Evolutionary conservation across 139 green algal species (phyloP).

Genomic region (Nannochloris sp.): DNA sequence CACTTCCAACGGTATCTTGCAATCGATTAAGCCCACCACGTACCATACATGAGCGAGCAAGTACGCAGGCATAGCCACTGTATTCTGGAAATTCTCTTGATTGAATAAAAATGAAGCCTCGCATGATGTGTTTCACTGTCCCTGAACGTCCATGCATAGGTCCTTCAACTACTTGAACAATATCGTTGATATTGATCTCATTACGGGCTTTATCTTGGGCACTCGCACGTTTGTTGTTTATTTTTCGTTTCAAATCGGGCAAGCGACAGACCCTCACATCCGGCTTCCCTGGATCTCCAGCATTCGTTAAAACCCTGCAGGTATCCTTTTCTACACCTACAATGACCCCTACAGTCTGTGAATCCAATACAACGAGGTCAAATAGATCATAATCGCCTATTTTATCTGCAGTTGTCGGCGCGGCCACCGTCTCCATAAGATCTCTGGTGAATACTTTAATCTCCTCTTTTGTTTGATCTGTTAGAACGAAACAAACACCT

Average conservation of each 20-base stretch:
- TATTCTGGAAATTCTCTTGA: slow-evolving; percentile 41
- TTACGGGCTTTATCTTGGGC: slow-evolving; percentile 39
- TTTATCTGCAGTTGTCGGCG: slow-evolving; percentile 36
- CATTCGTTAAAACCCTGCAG: slow-evolving; percentile 50
- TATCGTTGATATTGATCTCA: slow-evolving; percentile 20
- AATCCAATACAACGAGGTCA: slow-evolving; percentile 85
- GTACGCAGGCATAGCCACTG: slow-evolving; percentile 56
- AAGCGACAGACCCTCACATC: slow-evolving; percentile 64
- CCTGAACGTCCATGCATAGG: slow-evolving; percentile 40
- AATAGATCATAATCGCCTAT: slow-evolving; percentile 88
- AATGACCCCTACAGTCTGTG: slow-evolving; percentile 57
- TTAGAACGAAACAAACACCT: slow-evolving; percentile 58
- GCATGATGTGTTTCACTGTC: slow-evolving; percentile 70
- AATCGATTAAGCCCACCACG: slow-evolving; percentile 9
- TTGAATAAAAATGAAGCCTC: slow-evolving; percentile 66
- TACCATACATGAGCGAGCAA: slow-evolving; percentile 29
- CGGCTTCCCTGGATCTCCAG: slow-evolving; percentile 50
- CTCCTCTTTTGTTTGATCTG: slow-evolving; percentile 67
- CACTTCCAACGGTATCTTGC: neutral
- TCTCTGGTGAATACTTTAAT: slow-evolving; percentile 79
- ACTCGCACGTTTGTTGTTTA: slow-evolving; percentile 40
- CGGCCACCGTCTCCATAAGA: slow-evolving; percentile 57
- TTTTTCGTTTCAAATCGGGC: slow-evolving; percentile 78
- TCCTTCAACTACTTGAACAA: slow-evolving; percentile 58
- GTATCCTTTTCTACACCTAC: slow-evolving; percentile 67